Conservation (phyloP, 78 protist species). For the Dictyostelium capitatum region DNA sequence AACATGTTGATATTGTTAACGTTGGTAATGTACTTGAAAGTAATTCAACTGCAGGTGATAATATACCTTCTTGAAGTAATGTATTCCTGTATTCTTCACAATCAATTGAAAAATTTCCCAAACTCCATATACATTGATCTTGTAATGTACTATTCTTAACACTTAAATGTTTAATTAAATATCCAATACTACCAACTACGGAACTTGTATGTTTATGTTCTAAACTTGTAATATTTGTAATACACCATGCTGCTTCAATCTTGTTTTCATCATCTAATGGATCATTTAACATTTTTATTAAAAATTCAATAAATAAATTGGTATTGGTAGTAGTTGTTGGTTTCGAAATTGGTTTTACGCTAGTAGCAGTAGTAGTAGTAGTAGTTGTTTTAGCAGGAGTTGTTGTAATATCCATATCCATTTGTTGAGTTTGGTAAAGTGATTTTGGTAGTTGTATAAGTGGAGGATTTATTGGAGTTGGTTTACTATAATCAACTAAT, state of each 20-base stretch:
- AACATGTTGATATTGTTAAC: not conserved
- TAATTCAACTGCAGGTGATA: not conserved
- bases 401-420: not conserved
- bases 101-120: constrained; percentile 55
- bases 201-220: not conserved
- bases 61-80: constrained; percentile 40
- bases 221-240: constrained; percentile 50
- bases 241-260: constrained; percentile 69
- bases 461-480: too few species aligned
- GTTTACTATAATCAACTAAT: not conserved
- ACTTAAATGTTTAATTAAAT: constrained; percentile 23
- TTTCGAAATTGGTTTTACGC: too few species aligned
- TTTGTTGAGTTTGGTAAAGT: too few species aligned
- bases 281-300: constrained; percentile 13
- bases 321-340: not conserved
- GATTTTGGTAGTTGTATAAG: too few species aligned
- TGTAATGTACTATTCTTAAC: constrained; percentile 31
- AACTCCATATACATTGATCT: constrained; percentile 74
- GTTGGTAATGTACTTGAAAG: not conserved
- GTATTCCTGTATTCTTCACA: not conserved
- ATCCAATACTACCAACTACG: not conserved
- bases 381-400: not conserved
- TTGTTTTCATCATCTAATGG: constrained; percentile 17
- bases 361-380: not conserved
- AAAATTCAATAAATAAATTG: constrained; percentile 5